phyloP scores from a whole-genome alignment of 2,329 filamentous ascomycete genomes.

The Dactylella cylindrospora region DNA sequence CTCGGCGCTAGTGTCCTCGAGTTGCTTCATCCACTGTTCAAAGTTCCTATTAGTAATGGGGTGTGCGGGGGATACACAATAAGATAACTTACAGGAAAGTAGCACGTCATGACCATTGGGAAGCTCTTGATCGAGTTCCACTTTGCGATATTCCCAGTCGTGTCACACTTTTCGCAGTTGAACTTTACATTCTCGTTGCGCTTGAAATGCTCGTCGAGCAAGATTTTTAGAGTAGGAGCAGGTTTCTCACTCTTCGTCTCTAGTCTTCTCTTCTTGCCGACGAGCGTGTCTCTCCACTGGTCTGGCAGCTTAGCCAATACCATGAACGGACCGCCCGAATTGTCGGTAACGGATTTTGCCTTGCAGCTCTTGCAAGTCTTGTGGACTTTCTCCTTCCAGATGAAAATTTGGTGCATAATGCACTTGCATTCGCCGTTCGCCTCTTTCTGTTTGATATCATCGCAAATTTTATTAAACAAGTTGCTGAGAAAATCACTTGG shows the following conservation, averaged over 20 bases:
- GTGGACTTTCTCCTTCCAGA: constrained; percentile 84
- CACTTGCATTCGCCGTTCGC: constrained; percentile 67
- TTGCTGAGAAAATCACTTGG: constrained; percentile 68
- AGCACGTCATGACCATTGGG: constrained; percentile 39
- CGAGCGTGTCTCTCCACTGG: constrained; percentile 22
- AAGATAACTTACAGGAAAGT: constrained; percentile 27
- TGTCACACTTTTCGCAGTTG: constrained; percentile 30
- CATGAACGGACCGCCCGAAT: constrained; percentile 22
- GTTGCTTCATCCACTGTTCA: constrained; percentile 33
- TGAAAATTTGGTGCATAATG: constrained; percentile 91
- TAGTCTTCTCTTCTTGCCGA: constrained; percentile 10
- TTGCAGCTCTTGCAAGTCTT: constrained; percentile 88
- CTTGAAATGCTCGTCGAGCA: constrained; percentile 39
- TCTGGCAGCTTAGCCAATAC: constrained; percentile 16
- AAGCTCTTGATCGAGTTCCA: constrained; percentile 39
- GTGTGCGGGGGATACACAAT: not conserved
- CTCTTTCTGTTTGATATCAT: constrained; percentile 55
- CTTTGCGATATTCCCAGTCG: constrained; percentile 26
- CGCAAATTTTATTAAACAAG: constrained; percentile 81
- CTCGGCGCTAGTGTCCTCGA: constrained; percentile 25
- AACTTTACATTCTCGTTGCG: constrained; percentile 27
- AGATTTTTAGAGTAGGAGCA: constrained; percentile 28
- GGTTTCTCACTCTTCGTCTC: constrained; percentile 22
- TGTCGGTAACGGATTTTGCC: constrained; percentile 13
- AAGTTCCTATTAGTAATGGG: not conserved